These are phyloP conservation scores for Macrolepiota albuminosa DNA, from an alignment of 768 basidiomycete genomes.

Conservation along the genomic window DNA sequence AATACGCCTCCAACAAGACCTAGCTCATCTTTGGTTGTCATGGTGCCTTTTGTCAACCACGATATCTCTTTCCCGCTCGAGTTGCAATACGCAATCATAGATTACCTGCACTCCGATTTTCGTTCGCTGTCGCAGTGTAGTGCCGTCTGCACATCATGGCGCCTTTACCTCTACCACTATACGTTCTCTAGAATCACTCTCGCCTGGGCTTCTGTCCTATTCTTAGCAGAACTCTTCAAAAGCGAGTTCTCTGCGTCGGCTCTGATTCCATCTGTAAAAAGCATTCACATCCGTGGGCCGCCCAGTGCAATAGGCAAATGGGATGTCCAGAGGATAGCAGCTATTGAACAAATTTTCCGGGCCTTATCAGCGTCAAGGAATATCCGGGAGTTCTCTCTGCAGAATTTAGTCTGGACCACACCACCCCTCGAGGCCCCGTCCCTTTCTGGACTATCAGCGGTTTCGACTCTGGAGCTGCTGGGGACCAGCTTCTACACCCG, in stretches of 20 bases:
- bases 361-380: not conserved
- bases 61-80: slow-evolving; percentile 16
- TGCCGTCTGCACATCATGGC: slow-evolving; percentile 21
- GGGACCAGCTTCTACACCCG: not conserved
- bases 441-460: not conserved
- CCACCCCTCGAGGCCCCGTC: not conserved
- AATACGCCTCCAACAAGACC: not conserved
- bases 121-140: slow-evolving; percentile 12
- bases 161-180: slow-evolving; percentile 16
- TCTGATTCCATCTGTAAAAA: slow-evolving; percentile 16
- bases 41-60: not conserved
- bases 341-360: not conserved
- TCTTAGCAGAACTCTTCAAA: slow-evolving; percentile 14
- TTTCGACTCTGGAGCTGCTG: slow-evolving; percentile 8
- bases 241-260: slow-evolving; percentile 16
- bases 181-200: slow-evolving; percentile 17
- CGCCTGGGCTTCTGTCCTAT: slow-evolving; percentile 10
- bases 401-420: not conserved
- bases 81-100: slow-evolving; percentile 20
- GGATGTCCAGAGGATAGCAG: slow-evolving; percentile 1
- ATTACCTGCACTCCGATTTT: slow-evolving; percentile 13
- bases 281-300: slow-evolving; percentile 9
- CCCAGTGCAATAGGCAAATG: slow-evolving; percentile 5
- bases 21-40: not conserved
- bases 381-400: slow-evolving; percentile 1